A percentile compares a stretch with the other conserved stretches of the same genome.
Conservation (phyloP, 108 stramenopile genomes). For the Conticribra guillardii region DNA sequence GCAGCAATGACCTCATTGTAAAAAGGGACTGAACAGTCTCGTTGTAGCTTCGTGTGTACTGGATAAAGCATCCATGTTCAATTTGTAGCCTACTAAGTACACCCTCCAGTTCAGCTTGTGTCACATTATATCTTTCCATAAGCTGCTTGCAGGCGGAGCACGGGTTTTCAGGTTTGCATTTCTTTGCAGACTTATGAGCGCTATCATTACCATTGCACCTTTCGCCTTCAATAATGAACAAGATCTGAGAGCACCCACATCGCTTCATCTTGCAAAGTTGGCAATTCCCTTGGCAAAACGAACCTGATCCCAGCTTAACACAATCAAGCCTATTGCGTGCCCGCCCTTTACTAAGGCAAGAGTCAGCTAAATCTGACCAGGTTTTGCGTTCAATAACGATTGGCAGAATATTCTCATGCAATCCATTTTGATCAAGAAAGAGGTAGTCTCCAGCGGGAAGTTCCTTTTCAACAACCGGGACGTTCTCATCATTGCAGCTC, state of each 20-base stretch:
- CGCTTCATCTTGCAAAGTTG: slow-evolving; percentile 61
- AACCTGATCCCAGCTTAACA: slow-evolving; percentile 37
- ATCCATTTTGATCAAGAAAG: slow-evolving; percentile 36
- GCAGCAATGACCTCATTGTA: slow-evolving; percentile 34
- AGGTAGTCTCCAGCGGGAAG: slow-evolving; percentile 64
- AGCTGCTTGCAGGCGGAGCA: slow-evolving; percentile 49
- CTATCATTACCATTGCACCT: slow-evolving; percentile 45
- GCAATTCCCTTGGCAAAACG: slow-evolving; percentile 43
- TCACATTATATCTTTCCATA: slow-evolving; percentile 44
- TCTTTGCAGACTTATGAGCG: slow-evolving; percentile 15
- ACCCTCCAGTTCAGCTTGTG: slow-evolving; percentile 46
- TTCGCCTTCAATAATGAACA: slow-evolving; percentile 65
- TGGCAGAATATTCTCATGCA: slow-evolving; percentile 39
- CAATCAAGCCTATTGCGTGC: slow-evolving; percentile 54
- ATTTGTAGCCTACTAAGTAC: slow-evolving; percentile 48
- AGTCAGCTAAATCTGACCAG: slow-evolving; percentile 64
- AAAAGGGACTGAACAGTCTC: slow-evolving; percentile 54
- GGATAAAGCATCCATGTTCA: slow-evolving; percentile 54
- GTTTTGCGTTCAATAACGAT: slow-evolving; percentile 58
- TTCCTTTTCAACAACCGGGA: slow-evolving; percentile 47
- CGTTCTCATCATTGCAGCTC: slow-evolving; percentile 40
- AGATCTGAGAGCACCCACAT: slow-evolving; percentile 53
- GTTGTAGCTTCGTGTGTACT: slow-evolving; percentile 55
- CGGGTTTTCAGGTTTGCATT: slow-evolving; percentile 32
- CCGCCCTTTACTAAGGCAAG: slow-evolving; percentile 44